A percentile compares a stretch with the other conserved stretches of the same genome.
These are phyloP conservation scores for Zymoseptoria brevis DNA, from an alignment of 2,329 filamentous ascomycete species.

Conservation along the genomic window DNA sequence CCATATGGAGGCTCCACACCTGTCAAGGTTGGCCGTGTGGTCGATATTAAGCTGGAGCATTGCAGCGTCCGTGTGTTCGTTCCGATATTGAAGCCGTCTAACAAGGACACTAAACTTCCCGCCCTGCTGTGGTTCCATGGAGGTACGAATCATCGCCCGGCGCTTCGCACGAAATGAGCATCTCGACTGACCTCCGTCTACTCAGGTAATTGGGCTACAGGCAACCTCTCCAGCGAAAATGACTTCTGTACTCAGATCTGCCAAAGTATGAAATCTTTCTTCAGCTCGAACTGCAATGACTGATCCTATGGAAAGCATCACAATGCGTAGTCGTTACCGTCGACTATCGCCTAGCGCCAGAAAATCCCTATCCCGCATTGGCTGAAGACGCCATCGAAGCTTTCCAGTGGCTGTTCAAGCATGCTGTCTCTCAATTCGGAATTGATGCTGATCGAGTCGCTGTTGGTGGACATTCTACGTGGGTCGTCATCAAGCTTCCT, in stretches of 20 bases:
- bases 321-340: conserved; percentile 15
- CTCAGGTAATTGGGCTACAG: conserved; percentile 13
- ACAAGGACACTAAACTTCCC: neutral
- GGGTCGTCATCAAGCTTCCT: neutral
- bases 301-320: conserved; percentile 4
- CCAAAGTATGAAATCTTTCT: conserved; percentile 7
- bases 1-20: conserved; percentile 8
- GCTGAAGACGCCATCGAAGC: conserved; percentile 40
- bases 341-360: conserved; percentile 38
- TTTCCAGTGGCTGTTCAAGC: conserved; percentile 31
- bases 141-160: neutral
- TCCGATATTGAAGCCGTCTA: conserved; percentile 1
- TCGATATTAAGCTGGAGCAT: conserved; percentile 10
- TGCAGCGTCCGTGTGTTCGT: conserved; percentile 14
- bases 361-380: conserved; percentile 38
- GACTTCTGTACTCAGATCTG: conserved; percentile 17
- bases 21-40: conserved; percentile 7
- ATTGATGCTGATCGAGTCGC: conserved; percentile 12
- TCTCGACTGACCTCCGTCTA: neutral
- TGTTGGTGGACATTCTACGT: conserved; percentile 13
- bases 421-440: conserved; percentile 9
- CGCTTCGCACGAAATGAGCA: neutral
- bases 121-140: conserved; percentile 9
- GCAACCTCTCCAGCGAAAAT: conserved; percentile 15
- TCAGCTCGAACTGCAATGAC: neutral